Base-by-base conservation (phyloP, 768 basidiomycete species). In the Agaricus subrufescens region DNA sequence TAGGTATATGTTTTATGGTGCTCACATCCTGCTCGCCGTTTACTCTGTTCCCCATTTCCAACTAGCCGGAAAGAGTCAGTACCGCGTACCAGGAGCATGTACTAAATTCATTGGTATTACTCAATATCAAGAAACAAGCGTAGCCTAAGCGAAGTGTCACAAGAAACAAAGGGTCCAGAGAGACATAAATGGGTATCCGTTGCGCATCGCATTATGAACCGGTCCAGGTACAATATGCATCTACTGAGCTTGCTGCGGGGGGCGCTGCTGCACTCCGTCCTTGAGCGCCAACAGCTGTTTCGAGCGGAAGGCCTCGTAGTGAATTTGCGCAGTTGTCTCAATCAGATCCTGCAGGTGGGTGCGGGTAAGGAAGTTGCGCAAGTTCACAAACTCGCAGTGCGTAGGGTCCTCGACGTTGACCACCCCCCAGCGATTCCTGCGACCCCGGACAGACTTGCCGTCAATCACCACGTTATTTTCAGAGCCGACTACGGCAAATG, bases 281-380 rank as follows among this genome's bases (percentile, higher is more conserved):
- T 98, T 98, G 65, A 98, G 83, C 12, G 96, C 96, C 46, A 98
- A 80, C 62, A 98, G 74, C 76, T 99, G 96, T 77, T 98, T 98
- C 64, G 94, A 96, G 61, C 96, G 86, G 93, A 99, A 99, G 8
- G 95, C 94, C 78, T 99, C 96, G 71, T 98, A 99, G 75, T 99
- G 96, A 70, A 96, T 97, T 72, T 95, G 91, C 10, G 97, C 94
- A 9, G 97, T 98, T 54, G 96, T 97, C 79, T 99, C 96, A 69
- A 99, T 99, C 69, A 99, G 75, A 67, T 98, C 96, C 72, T 99
- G 96, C 67, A 99, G 72, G 75, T 99, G 97, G 30, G 96, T 96
- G 73, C 95, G 90, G 58, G 92, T 94, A 59, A 99, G 80, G 82
- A 99, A 99, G 81, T 99, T 94, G 61, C 96, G 84, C 60, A 99